Evolutionary conservation across 306 rosid genomes (phyloP), one percentile per base, ranked within the genome.

Genomic region (Citrullus colocynthis): DNA sequence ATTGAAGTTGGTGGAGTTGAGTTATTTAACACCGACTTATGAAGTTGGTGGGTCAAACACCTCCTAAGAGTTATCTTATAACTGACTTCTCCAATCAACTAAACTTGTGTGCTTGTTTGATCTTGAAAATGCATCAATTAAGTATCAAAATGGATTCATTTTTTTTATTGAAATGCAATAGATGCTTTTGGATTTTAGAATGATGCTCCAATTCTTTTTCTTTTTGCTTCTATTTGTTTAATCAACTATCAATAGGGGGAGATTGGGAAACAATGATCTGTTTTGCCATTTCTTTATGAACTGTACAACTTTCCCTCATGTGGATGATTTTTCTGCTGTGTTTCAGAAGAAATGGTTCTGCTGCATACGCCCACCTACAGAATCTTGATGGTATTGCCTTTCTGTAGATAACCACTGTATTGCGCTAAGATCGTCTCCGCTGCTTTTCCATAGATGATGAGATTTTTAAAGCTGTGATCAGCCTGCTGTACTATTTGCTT

Each of bases 331-430:
- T 48, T 49, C 44, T 78, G 52, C 75, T 82, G 82, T 81, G 79
- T 85, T 84, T 52, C 97, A 92, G 99, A 95, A 88, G 84, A 95
- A 95, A 91, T 92, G 99, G 99, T 92, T 92, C 81, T 95, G 99
- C 97, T 95, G 99, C 91, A 63, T 95, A 65, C 90, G 78, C 71
- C 93, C 98, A 78, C 84, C 91, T 18, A 87, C 93, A 0, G 85
- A 92, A 79, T 85, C 97, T 81, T 89, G 80, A 77, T 67, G 57
- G 52, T 58, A 72, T 80, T 56, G 80, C 74, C 84, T 52, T 88
- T 84, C 81, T 85, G 85, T 84, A 75, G 81, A 87, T 84, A 88
- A 65, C 57, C 57, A 83, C 79, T 81, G 78, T 72, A 85, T 80
- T 78, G 83, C 78, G 90, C 81, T n/a, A 20, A 17, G 78, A 87